Evolutionary conservation across 352 stramenopile genomes (phyloP).

Genomic region (Phytopythium cucurbitacearum): DNA sequence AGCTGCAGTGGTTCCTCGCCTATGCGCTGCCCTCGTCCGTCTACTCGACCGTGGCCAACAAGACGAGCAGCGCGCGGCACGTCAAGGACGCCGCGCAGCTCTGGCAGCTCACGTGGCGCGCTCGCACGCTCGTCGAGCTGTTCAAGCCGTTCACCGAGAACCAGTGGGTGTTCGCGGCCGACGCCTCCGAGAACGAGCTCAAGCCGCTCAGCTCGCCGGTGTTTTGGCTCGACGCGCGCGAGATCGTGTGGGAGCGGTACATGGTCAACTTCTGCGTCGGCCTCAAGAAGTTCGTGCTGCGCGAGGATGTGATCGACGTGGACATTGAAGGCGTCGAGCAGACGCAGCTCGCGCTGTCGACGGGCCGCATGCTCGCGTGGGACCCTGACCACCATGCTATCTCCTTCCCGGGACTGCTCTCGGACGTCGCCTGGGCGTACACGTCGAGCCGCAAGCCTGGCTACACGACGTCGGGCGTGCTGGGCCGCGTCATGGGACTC

Average conservation of each 20-base stretch:
- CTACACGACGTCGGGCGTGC: conserved; percentile 79
- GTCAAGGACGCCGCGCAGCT: conserved; percentile 64
- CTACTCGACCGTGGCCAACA: conserved; percentile 74
- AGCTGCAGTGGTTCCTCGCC: conserved; percentile 78
- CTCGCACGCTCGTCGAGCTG: conserved; percentile 66
- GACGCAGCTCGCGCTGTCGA: conserved; percentile 77
- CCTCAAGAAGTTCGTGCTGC: conserved; percentile 77
- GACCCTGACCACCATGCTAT: conserved; percentile 87
- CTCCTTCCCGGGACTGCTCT: conserved; percentile 79
- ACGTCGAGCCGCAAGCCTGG: conserved; percentile 85
- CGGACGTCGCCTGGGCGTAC: conserved; percentile 87
- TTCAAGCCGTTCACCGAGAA: conserved; percentile 88
- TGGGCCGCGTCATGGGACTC: conserved; percentile 82
- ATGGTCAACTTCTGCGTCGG: conserved; percentile 83
- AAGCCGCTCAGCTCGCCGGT: conserved; percentile 20
- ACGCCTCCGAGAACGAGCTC: conserved; percentile 39
- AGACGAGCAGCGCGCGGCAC: conserved; percentile 50
- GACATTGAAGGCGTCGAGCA: conserved; percentile 76
- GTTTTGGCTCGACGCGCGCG: conserved; percentile 66
- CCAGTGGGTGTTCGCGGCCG: conserved; percentile 74
- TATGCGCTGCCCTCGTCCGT: conserved; percentile 80
- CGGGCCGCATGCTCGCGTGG: conserved; percentile 80
- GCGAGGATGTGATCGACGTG: conserved; percentile 82
- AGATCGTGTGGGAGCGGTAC: conserved; percentile 84
- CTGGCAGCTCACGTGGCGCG: conserved; percentile 73